Conservation (phyloP, 495 filamentous ascomycete species). For the Saxophila tyrrhenica region DNA sequence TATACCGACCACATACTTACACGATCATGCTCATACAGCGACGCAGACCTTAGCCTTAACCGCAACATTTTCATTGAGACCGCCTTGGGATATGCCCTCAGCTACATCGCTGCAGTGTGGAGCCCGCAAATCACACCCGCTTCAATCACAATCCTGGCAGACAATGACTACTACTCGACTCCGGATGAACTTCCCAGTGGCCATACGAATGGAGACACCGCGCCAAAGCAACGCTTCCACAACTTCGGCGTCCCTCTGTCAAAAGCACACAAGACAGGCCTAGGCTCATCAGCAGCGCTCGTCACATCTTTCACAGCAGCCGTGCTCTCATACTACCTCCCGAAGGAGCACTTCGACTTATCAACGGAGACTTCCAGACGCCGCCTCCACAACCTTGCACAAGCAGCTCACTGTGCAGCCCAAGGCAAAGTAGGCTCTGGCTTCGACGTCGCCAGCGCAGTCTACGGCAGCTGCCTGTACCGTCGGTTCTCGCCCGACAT, state of each 20-base stretch:
- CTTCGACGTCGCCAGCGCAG: conserved; percentile 90
- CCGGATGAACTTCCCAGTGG: conserved; percentile 30
- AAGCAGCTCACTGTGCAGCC: conserved; percentile 87
- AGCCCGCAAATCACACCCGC: conserved; percentile 50
- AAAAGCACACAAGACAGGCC: conserved; percentile 86
- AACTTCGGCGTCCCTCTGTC: conserved; percentile 64
- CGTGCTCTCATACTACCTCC: conserved; percentile 69
- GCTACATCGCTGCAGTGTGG: conserved; percentile 55
- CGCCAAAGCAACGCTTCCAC: conserved; percentile 46
- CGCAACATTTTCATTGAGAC: conserved; percentile 85
- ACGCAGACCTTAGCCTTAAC: conserved; percentile 26
- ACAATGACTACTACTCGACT: conserved; percentile 94
- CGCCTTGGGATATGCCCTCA: conserved; percentile 74
- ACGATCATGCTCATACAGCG: conserved; percentile 25
- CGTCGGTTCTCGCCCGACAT: conserved; percentile 76
- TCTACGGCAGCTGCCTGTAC: conserved; percentile 84
- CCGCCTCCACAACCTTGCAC: conserved; percentile 79
- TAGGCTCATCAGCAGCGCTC: conserved; percentile 89
- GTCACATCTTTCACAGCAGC: conserved; percentile 83
- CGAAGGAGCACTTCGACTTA: conserved; percentile 42
- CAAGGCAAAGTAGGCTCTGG: conserved; percentile 94
- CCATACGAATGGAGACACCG: background rate
- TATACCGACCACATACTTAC: conserved; percentile 9
- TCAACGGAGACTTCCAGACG: conserved; percentile 17
- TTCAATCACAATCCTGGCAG: conserved; percentile 78